Percentiles rank a stretch among this genome's conserved stretches.
Conservation (phyloP, 1,284 basidiomycete genomes). For the Heterobasidion parviporum region DNA sequence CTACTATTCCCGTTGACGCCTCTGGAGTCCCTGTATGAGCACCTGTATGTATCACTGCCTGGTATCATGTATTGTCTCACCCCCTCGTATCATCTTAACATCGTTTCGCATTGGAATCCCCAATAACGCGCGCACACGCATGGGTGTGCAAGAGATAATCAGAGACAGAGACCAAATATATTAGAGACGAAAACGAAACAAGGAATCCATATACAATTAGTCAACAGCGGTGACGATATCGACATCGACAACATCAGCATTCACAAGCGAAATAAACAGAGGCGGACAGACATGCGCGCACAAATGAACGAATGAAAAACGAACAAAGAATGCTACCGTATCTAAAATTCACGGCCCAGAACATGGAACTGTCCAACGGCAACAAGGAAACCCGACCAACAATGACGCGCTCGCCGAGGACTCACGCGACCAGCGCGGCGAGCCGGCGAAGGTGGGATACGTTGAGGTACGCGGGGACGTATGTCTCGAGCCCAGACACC, state of each 20-base stretch:
- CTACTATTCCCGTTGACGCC: background rate
- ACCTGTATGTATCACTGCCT: no score
- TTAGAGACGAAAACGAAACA: no score
- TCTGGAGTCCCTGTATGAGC: no score
- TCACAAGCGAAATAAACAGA: no score
- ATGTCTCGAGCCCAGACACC: conserved; percentile 82
- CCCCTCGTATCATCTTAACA: no score
- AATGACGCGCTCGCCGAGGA: background rate
- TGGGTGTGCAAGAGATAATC: no score
- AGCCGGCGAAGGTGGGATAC: conserved; percentile 77
- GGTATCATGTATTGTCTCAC: no score
- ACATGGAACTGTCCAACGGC: background rate
- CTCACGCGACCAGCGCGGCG: conserved; percentile 71
- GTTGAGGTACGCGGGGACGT: conserved; percentile 81
- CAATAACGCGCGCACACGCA: background rate
- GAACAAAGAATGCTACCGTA: background rate
- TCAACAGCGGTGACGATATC: no score
- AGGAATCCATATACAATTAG: no score
- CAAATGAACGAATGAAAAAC: background rate
- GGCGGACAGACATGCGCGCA: background rate
- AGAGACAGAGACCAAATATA: no score
- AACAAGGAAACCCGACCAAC: background rate
- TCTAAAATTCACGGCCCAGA: background rate
- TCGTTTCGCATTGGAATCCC: background rate
- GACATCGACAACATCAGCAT: no score